Base-by-base conservation (phyloP, 805 yeast genomes). In the Torulaspora indica region DNA sequence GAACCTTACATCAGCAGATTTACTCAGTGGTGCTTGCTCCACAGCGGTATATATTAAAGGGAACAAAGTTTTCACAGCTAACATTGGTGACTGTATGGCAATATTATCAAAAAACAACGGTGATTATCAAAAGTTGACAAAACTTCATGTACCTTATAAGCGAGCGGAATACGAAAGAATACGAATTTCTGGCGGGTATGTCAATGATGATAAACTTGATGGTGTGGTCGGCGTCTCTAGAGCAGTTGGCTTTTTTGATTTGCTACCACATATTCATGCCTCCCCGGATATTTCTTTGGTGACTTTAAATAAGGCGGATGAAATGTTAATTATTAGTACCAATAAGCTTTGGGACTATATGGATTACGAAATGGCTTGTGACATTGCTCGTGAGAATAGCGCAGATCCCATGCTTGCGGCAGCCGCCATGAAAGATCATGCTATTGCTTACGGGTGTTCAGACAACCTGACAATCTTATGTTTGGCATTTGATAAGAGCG, bases 351-450 rank as follows among this genome's bases (percentile, higher is more conserved):
- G 98, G 96, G 89, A 90, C 47, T 78, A 74, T 55, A 75, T 93
- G 49, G 78, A 89, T 7, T 79, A 78, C 52, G 95, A 89, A 56
- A 75, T 87, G 10, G 96, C 95, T 0, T 95, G 90, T 28, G 98
- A 93, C 65, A 80, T 93, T 45, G 82, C 90, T 10, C 75, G 96
- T 48, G 86, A 82, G 49, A 86, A 82, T 56, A 80, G 79, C 55
- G 80, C 80, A 14, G 87, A 86, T 54, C 95, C 97, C 2, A 82
- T 87, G 79, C 63, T 80, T 20, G 97, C 97, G 0, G 97, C 98
- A 0, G 95, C 88, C 55, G 88, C 85, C 58, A 71, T 93, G 53
- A 78, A 98, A 58, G 98, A 93, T 64, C 88, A 84, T 69, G 97
- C 98, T 1, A 78, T 91, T 48, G 82, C 96, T 1, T 93, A 89